Percentiles rank a stretch among this genome's conserved stretches.
Conservation (phyloP, 2,329 filamentous ascomycete genomes). For the Ceratocystis cubensis region DNA sequence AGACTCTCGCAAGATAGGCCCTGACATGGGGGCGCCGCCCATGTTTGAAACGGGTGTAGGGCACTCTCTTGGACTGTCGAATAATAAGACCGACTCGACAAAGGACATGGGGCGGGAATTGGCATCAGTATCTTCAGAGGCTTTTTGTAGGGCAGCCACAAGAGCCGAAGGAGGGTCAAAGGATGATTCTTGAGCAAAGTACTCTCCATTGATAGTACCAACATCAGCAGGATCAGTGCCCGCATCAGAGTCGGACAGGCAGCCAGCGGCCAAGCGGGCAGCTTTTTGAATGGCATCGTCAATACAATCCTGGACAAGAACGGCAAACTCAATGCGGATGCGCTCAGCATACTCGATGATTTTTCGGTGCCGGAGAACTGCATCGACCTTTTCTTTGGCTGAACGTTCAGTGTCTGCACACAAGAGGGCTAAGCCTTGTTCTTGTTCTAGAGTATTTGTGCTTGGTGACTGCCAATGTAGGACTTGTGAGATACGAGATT, state of each 20-base stretch:
- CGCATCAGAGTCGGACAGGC: constrained; percentile 64
- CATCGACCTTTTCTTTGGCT: constrained; percentile 80
- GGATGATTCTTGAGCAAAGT: constrained; percentile 45
- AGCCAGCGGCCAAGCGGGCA: constrained; percentile 71
- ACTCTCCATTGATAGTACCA: constrained; percentile 37
- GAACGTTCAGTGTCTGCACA: constrained; percentile 80
- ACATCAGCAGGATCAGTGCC: constrained; percentile 26
- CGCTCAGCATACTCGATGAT: constrained; percentile 95
- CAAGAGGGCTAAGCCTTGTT: constrained; percentile 76
- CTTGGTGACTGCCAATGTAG: constrained; percentile 94
- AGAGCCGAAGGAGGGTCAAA: constrained; percentile 39
- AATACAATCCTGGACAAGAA: constrained; percentile 90
- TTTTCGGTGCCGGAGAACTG: constrained; percentile 77
- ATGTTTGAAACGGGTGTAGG: constrained; percentile 80
- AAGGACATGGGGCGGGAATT: constrained; percentile 44
- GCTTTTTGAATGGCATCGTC: constrained; percentile 84
- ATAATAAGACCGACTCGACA: constrained; percentile 63
- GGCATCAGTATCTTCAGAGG: constrained; percentile 31
- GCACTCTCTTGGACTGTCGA: constrained; percentile 75
- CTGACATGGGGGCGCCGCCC: constrained; percentile 29
- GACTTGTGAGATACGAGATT: constrained; percentile 87
- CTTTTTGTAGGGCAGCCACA: constrained; percentile 41
- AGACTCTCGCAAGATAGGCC: constrained; percentile 37
- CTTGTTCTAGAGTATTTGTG: constrained; percentile 80
- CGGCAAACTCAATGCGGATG: constrained; percentile 84